These are phyloP conservation scores for Penicillium brasilianum DNA, from an alignment of 2,329 filamentous ascomycete species.

Conservation along the genomic window DNA sequence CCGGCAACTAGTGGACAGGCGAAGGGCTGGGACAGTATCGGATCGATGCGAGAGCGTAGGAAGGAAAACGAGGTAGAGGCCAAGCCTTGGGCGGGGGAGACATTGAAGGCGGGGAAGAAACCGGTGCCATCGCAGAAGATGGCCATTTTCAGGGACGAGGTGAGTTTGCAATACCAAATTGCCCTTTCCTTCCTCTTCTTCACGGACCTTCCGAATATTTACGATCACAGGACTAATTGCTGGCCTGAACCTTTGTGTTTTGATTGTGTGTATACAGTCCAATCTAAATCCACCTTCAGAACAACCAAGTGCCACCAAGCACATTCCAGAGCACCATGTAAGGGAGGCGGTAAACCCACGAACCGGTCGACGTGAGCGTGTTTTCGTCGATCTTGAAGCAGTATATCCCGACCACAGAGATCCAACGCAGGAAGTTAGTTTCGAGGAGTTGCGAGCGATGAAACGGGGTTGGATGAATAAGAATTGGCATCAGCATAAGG, in stretches of 20 bases:
- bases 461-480: constrained; percentile 69
- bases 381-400: constrained; percentile 83
- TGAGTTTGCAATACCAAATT: constrained; percentile 62
- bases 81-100: constrained; percentile 91
- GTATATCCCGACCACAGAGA: constrained; percentile 80
- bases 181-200: constrained; percentile 37
- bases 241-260: constrained; percentile 51
- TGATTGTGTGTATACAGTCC: constrained; percentile 60
- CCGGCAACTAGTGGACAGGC: constrained; percentile 59
- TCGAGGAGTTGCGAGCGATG: constrained; percentile 86
- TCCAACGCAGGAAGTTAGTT: constrained; percentile 76
- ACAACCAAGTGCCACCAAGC: constrained; percentile 52
- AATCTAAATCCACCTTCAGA: constrained; percentile 46
- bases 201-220: constrained; percentile 70
- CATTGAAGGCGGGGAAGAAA: constrained; percentile 83
- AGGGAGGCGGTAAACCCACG: constrained; percentile 82
- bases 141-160: constrained; percentile 92
- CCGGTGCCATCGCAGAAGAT: constrained; percentile 79
- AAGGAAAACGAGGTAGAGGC: constrained; percentile 91
- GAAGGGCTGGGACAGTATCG: constrained; percentile 91
- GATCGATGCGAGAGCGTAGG: constrained; percentile 81
- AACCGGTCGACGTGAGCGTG: constrained; percentile 81
- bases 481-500: constrained; percentile 56
- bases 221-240: constrained; percentile 95
- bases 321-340: constrained; percentile 73